Evolutionary conservation across 176 grass and related monocot species (phyloP).

Genomic region (Aegilops bicornis): DNA sequence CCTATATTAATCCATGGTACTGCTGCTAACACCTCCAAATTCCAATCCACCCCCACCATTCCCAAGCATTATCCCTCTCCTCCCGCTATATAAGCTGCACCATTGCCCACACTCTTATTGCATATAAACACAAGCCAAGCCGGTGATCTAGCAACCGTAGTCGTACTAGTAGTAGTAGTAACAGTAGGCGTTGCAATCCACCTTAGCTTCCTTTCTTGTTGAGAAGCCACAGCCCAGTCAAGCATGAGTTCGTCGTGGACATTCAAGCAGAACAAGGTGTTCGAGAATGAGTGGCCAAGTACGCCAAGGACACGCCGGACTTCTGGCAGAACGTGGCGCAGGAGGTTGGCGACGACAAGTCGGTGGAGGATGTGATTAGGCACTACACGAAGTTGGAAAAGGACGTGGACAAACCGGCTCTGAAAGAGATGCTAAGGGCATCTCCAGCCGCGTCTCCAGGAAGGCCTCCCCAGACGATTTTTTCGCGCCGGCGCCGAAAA

Average conservation of each 20-base stretch:
- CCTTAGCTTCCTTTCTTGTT: background rate
- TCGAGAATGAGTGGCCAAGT: slow-evolving; percentile 49
- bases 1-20: background rate
- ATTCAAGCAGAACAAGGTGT: slow-evolving; percentile 30
- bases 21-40: background rate
- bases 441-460: too few species aligned
- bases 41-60: slow-evolving; percentile 12
- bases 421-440: too few species aligned
- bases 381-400: background rate
- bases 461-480: too few species aligned
- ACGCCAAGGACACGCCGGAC: slow-evolving; percentile 51
- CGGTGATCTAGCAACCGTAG: background rate
- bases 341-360: slow-evolving; percentile 26
- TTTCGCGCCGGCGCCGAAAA: too few species aligned
- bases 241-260: slow-evolving; percentile 57
- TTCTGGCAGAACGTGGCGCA: slow-evolving; percentile 62
- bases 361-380: slow-evolving; percentile 27
- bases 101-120: slow-evolving; percentile 22
- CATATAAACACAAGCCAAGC: slow-evolving; percentile 38
- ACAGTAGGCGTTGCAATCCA: background rate
- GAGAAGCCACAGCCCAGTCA: background rate
- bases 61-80: slow-evolving; percentile 40
- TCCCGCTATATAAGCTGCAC: slow-evolving; percentile 57
- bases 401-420: background rate
- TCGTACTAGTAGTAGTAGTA: background rate